Conservation (phyloP, 2,329 filamentous ascomycete genomes). For the Talaromyces sp. region DNA sequence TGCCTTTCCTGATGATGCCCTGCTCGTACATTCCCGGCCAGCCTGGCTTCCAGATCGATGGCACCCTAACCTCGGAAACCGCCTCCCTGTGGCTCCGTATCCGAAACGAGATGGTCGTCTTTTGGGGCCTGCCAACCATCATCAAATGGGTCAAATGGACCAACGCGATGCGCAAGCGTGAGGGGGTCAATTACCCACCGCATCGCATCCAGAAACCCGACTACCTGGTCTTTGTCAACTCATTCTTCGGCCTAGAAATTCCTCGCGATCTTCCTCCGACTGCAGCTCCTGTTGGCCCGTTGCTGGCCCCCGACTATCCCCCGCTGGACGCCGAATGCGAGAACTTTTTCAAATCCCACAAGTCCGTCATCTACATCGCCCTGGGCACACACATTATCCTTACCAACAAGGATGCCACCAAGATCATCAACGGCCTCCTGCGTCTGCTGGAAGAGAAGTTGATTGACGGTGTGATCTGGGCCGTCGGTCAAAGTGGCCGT, state of each 20-base stretch:
- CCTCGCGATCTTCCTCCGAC: constrained; percentile 40
- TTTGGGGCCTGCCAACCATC: constrained; percentile 25
- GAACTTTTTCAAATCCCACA: constrained; percentile 28
- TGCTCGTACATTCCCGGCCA: constrained; percentile 38
- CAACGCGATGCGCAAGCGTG: constrained; percentile 26
- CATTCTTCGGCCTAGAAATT: constrained; percentile 40
- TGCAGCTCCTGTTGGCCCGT: constrained; percentile 35
- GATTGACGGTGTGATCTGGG: constrained; percentile 40
- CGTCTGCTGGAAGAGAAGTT: constrained; percentile 19
- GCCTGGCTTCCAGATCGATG: constrained; percentile 36
- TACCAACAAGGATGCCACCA: constrained; percentile 21
- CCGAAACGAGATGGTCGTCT: constrained; percentile 28
- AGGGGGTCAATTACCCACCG: constrained; percentile 28
- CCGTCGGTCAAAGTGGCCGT: constrained; percentile 20
- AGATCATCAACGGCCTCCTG: constrained; percentile 29
- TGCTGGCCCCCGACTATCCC: constrained; percentile 32
- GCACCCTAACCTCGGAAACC: constrained; percentile 34
- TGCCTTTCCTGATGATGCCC: constrained; percentile 35
- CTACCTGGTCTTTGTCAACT: constrained; percentile 41
- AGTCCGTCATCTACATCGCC: constrained; percentile 35
- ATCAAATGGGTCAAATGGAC: constrained; percentile 26
- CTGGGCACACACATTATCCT: constrained; percentile 40
- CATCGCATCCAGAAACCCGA: constrained; percentile 31
- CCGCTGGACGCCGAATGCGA: constrained; percentile 20
- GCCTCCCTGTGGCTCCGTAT: constrained; percentile 35